Conservation (phyloP, 805 yeast genomes). For the Metschnikowia picachoensis region DNA sequence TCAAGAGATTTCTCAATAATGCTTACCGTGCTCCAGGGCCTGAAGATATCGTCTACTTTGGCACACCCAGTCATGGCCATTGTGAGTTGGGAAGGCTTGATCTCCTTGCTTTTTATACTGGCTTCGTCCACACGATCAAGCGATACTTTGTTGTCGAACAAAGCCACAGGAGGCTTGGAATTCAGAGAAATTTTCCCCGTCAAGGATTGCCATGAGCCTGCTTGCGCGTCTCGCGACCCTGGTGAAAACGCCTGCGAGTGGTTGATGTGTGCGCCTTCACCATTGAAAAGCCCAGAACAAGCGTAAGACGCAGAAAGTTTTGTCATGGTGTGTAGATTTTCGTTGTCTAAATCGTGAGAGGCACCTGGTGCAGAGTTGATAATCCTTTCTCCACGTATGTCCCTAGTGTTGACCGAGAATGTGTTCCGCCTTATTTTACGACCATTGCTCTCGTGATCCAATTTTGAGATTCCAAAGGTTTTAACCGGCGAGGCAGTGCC, state of each 20-base stretch:
- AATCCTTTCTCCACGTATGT: too few species aligned
- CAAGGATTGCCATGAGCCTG: conserved; percentile 6
- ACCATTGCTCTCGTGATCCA: too few species aligned
- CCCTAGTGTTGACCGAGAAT: too few species aligned
- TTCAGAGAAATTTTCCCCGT: conserved; percentile 3
- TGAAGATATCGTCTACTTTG: conserved; percentile 4
- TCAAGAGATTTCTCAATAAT: conserved; percentile 50
- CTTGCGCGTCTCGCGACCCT: conserved; percentile 10
- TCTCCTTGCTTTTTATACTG: conserved; percentile 14
- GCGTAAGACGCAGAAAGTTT: conserved; percentile 16
- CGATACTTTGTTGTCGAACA: neutral
- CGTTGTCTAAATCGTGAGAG: conserved; percentile 32
- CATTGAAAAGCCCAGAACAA: conserved; percentile 7
- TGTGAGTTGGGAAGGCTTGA: conserved; percentile 23
- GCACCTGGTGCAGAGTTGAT: neutral
- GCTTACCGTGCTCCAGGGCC: conserved; percentile 56
- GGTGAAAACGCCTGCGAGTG: conserved; percentile 2
- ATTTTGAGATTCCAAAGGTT: too few species aligned
- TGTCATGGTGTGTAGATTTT: conserved; percentile 25
- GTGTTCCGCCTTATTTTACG: too few species aligned
- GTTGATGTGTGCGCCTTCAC: neutral
- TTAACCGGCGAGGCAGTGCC: too few species aligned
- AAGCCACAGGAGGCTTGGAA: neutral
- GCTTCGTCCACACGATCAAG: conserved; percentile 19
- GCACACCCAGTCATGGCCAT: conserved; percentile 18